A percentile compares a stretch with the other conserved stretches of the same genome.
phyloP scores from a whole-genome alignment of 2,329 filamentous ascomycete species.

The Fragosphaeria purpurea region DNA sequence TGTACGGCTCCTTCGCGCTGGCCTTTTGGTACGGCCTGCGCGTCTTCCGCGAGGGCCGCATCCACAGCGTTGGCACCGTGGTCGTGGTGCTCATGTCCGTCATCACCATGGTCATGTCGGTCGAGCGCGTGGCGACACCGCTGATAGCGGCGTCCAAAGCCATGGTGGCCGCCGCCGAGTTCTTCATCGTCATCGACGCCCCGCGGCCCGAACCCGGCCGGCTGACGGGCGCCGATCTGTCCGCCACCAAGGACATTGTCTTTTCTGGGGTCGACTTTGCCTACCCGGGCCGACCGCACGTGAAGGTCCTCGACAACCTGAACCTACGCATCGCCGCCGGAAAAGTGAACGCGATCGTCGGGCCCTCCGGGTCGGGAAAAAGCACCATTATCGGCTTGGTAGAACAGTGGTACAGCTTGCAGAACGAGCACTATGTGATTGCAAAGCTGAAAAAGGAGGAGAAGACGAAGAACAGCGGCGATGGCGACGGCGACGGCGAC shows the following conservation, averaged over 20 bases:
- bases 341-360: conserved; percentile 64
- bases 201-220: conserved; percentile 29
- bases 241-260: conserved; percentile 42
- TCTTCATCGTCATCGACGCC: conserved; percentile 44
- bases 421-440: conserved; percentile 39
- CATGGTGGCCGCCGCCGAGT: conserved; percentile 46
- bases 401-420: conserved; percentile 46
- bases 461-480: conserved; percentile 28
- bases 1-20: conserved; percentile 44
- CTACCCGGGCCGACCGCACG: conserved; percentile 57
- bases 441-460: conserved; percentile 39
- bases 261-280: conserved; percentile 60
- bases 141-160: conserved; percentile 49
- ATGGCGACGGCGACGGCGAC: too few species aligned
- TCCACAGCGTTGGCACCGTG: conserved; percentile 42
- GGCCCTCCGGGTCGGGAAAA: conserved; percentile 63
- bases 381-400: conserved; percentile 63
- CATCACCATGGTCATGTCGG: conserved; percentile 46
- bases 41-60: conserved; percentile 33
- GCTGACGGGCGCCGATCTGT: conserved; percentile 38
- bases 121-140: conserved; percentile 48
- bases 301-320: conserved; percentile 52
- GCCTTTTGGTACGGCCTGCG: conserved; percentile 55
- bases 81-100: conserved; percentile 48
- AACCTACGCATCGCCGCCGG: conserved; percentile 50